phyloP scores from a whole-genome alignment of 1,284 basidiomycete genomes.

The Volvariella surrecta region DNA sequence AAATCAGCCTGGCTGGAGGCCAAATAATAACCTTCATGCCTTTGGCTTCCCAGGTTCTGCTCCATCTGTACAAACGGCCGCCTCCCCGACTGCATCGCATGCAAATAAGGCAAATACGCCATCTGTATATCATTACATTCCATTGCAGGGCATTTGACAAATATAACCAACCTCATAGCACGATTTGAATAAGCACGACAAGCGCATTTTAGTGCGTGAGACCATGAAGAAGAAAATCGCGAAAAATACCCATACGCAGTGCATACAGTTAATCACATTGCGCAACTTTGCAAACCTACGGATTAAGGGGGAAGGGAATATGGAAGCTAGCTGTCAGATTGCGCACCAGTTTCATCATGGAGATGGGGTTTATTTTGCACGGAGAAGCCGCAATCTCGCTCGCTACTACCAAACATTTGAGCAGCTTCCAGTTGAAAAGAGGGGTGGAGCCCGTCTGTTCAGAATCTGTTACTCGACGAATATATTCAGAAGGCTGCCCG shows the following conservation, averaged over 20 bases:
- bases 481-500: conserved; percentile 12
- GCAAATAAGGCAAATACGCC: too few species aligned
- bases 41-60: too few species aligned
- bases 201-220: conserved; percentile 9
- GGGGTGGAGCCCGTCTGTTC: conserved; percentile 18
- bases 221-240: conserved; percentile 17
- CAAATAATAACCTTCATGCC: too few species aligned
- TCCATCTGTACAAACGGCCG: too few species aligned
- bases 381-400: conserved; percentile 20
- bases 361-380: conserved; percentile 19
- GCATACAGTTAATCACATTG: conserved; percentile 26
- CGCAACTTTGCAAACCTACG: conserved; percentile 26
- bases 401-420: conserved; percentile 29
- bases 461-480: conserved; percentile 20
- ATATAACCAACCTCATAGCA: conserved; percentile 8
- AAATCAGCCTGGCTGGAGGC: background rate
- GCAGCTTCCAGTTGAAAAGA: conserved; percentile 21
- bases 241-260: conserved; percentile 15
- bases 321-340: conserved; percentile 24
- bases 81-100: too few species aligned
- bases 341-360: conserved; percentile 24
- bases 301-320: conserved; percentile 19
- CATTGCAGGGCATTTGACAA: background rate
- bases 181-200: conserved; percentile 10
- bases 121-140: too few species aligned